Evolutionary conservation across 2,329 filamentous ascomycete species (phyloP).

Genomic region (Phaeophleospora eucalypticola): DNA sequence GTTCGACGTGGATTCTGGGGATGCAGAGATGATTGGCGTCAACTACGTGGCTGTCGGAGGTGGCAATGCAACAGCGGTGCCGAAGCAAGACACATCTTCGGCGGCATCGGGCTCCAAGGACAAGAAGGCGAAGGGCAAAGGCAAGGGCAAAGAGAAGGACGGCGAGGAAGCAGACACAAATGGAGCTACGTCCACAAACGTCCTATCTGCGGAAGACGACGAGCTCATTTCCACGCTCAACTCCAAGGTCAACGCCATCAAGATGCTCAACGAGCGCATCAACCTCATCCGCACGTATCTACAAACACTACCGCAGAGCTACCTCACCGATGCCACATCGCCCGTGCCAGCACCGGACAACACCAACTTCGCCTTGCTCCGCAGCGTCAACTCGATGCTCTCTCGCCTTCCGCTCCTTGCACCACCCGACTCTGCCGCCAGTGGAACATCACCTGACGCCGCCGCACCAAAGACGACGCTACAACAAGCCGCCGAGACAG

Average conservation of each 20-base stretch:
- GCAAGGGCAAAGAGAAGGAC: conserved; percentile 37
- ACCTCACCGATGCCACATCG: conserved; percentile 48
- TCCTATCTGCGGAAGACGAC: conserved; percentile 59
- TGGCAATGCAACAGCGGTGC: conserved; percentile 68
- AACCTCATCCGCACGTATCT: conserved; percentile 65
- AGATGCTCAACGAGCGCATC: conserved; percentile 71
- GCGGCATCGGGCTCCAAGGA: conserved; percentile 26
- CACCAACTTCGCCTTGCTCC: conserved; percentile 67
- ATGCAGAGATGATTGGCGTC: conserved; percentile 96
- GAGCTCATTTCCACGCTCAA: conserved; percentile 67
- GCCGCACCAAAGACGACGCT: conserved; percentile 49
- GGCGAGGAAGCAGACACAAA: conserved; percentile 38
- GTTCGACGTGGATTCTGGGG: conserved; percentile 86
- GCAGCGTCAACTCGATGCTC: conserved; percentile 81
- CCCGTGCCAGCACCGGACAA: conserved; percentile 35
- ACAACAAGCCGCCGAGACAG: conserved; percentile 54
- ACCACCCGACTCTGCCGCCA: conserved; percentile 62
- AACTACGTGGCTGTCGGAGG: conserved; percentile 85
- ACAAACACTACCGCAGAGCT: conserved; percentile 63
- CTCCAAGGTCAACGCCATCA: conserved; percentile 86
- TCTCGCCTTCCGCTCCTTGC: conserved; percentile 77
- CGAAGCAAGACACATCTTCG: conserved; percentile 17
- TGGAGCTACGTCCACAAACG: conserved; percentile 30
- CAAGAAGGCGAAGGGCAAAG: conserved; percentile 38
- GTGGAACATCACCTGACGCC: conserved; percentile 58